Percentiles rank a stretch among this genome's conserved stretches.
Evolutionary conservation across 1,139 yeast genomes (phyloP).

Genomic region (Diutina ranongensis): DNA sequence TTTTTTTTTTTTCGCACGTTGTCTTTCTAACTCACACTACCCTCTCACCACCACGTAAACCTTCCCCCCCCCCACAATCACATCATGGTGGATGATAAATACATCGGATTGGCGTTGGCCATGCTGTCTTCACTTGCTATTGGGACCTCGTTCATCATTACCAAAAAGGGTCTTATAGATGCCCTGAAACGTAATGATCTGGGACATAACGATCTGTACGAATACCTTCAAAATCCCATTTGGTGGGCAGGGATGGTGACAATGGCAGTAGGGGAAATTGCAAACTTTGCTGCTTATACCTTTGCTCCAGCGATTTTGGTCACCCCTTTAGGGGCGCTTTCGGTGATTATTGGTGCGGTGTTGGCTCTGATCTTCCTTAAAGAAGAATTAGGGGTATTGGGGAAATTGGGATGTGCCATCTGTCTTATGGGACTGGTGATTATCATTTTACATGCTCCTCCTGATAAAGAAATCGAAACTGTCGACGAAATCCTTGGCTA

Average conservation of each 20-base stretch:
- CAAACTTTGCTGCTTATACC: constrained; percentile 90
- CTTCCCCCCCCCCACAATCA: neutral
- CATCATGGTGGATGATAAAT: constrained; percentile 49
- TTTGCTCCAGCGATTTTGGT: constrained; percentile 92
- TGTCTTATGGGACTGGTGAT: constrained; percentile 86
- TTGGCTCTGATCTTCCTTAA: constrained; percentile 75
- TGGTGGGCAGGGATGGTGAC: constrained; percentile 95
- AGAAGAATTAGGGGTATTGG: constrained; percentile 79
- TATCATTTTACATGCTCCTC: constrained; percentile 86
- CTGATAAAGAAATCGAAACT: constrained; percentile 79
- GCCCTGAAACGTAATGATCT: constrained; percentile 57
- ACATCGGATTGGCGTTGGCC: constrained; percentile 82
- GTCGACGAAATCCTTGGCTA: constrained; percentile 79
- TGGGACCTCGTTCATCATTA: constrained; percentile 81
- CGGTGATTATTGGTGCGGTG: constrained; percentile 86
- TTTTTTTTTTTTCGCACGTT: neutral
- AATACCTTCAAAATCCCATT: constrained; percentile 71
- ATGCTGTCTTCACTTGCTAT: constrained; percentile 82
- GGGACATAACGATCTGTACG: constrained; percentile 53
- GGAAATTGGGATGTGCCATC: constrained; percentile 91
- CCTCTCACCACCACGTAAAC: too few species aligned
- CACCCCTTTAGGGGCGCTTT: constrained; percentile 84
- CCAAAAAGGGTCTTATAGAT: constrained; percentile 76
- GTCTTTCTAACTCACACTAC: neutral
- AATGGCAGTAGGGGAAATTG: constrained; percentile 88